Percentiles rank a stretch among this genome's conserved stretches.
These are phyloP conservation scores for Tricholoma matsutake DNA, from an alignment of 768 basidiomycete species.

Conservation along the genomic window DNA sequence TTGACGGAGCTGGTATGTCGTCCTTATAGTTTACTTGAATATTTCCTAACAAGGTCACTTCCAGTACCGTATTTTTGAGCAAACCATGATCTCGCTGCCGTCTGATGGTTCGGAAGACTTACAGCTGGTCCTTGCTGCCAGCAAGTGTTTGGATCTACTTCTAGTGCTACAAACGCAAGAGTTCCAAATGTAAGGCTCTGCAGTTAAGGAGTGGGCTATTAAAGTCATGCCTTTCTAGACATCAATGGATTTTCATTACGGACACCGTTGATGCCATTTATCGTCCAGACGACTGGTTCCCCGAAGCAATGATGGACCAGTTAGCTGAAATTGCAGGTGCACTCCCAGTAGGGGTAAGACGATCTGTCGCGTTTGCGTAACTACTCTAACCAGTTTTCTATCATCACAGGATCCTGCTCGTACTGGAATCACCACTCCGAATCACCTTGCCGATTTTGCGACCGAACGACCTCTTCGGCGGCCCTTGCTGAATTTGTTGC, in stretches of 20 bases:
- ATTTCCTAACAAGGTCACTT: background rate
- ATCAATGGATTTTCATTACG: constrained; percentile 99
- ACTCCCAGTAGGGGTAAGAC: constrained; percentile 48
- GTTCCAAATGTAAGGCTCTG: constrained; percentile 80
- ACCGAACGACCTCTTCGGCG: constrained; percentile 58
- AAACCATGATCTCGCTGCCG: constrained; percentile 66
- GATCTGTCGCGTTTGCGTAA: background rate
- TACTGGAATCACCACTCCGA: constrained; percentile 23
- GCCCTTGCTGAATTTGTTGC: constrained; percentile 66
- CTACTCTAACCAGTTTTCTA: background rate
- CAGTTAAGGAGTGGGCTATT: background rate
- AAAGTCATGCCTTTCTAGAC: constrained; percentile 39
- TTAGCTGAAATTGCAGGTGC: constrained; percentile 79
- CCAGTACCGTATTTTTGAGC: constrained; percentile 89
- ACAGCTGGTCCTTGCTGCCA: constrained; percentile 78
- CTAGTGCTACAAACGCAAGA: constrained; percentile 93
- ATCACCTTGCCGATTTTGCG: constrained; percentile 25
- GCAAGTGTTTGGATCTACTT: constrained; percentile 93
- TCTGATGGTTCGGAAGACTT: constrained; percentile 84
- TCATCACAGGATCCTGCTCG: constrained; percentile 25
- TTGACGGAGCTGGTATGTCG: constrained; percentile 80
- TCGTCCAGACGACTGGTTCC: constrained; percentile 77
- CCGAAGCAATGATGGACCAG: constrained; percentile 89
- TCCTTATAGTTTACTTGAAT: background rate
- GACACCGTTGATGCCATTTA: constrained; percentile 96